Evolutionary conservation across 371 early-diverging fungal genomes (phyloP).

Genomic region (Chytridium lagenaria): DNA sequence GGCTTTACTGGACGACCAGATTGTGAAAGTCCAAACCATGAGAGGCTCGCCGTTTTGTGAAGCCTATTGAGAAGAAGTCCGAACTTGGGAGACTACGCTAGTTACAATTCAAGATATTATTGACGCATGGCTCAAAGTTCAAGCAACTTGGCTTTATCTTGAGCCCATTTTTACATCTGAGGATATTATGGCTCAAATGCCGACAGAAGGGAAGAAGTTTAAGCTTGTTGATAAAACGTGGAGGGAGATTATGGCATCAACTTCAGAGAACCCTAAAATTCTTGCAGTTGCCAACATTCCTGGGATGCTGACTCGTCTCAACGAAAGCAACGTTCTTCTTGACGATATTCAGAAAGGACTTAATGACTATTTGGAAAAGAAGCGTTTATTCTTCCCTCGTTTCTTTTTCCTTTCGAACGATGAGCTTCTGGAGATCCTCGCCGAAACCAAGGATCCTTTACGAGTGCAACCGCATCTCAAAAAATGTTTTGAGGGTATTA

Average conservation of each 20-base stretch:
- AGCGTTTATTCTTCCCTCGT: slow-evolving; percentile 61
- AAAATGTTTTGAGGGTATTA: slow-evolving; percentile 65
- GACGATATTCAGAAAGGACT: slow-evolving; percentile 66
- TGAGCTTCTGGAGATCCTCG: slow-evolving; percentile 61
- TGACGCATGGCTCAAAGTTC: slow-evolving; percentile 63
- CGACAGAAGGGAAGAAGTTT: slow-evolving; percentile 62
- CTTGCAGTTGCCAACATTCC: slow-evolving; percentile 47
- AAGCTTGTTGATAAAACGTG: slow-evolving; percentile 58
- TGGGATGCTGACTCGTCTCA: slow-evolving; percentile 47
- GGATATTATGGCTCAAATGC: slow-evolving; percentile 66
- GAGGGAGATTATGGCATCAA: slow-evolving; percentile 55
- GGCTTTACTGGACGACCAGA: slow-evolving; percentile 63
- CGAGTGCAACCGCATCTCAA: slow-evolving; percentile 65
- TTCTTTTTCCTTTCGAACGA: slow-evolving; percentile 67
- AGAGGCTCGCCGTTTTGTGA: slow-evolving; percentile 61
- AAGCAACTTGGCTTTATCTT: slow-evolving; percentile 64
- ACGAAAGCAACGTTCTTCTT: slow-evolving; percentile 53
- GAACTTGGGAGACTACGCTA: slow-evolving; percentile 54
- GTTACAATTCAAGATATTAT: slow-evolving; percentile 59
- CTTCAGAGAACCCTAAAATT: slow-evolving; percentile 54
- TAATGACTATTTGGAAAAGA: slow-evolving; percentile 65
- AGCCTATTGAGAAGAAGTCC: slow-evolving; percentile 58
- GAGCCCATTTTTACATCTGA: slow-evolving; percentile 66
- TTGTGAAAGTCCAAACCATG: slow-evolving; percentile 66
- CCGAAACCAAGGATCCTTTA: slow-evolving; percentile 62